Conservation (phyloP, 2,329 filamentous ascomycete species). For the Sarocladiaceae sp. region DNA sequence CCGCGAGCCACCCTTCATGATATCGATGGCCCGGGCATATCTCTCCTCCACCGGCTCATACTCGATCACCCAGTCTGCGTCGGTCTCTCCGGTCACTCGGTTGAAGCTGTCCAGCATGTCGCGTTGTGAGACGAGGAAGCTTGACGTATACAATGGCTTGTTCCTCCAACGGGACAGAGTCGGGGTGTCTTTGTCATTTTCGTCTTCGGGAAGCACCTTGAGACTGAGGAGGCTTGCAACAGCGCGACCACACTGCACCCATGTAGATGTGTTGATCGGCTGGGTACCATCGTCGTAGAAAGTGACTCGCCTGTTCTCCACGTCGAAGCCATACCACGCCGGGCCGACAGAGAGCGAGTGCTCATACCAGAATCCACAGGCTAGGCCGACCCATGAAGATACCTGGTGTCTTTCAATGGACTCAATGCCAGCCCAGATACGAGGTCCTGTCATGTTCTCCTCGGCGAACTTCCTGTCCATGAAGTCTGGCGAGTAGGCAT, state of each 20-base stretch:
- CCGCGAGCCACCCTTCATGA: conserved; percentile 30
- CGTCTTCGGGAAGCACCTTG: conserved; percentile 35
- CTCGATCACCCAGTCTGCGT: conserved; percentile 54
- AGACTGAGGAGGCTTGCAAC: conserved; percentile 43
- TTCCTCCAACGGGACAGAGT: conserved; percentile 36
- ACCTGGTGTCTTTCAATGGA: conserved; percentile 32
- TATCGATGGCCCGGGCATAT: conserved; percentile 35
- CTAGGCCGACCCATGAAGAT: conserved; percentile 24
- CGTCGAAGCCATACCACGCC: conserved; percentile 41
- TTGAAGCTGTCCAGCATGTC: conserved; percentile 60
- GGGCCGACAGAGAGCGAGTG: conserved; percentile 32
- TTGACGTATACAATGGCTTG: conserved; percentile 43
- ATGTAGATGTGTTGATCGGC: conserved; percentile 52
- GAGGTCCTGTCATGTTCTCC: conserved; percentile 20
- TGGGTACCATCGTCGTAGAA: conserved; percentile 52
- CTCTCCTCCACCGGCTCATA: conserved; percentile 40
- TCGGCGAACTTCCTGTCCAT: conserved; percentile 21
- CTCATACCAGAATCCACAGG: conserved; percentile 48
- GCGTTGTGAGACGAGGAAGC: conserved; percentile 53
- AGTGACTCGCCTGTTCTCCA: conserved; percentile 32
- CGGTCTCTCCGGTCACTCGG: conserved; percentile 49
- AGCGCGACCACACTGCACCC: conserved; percentile 50
- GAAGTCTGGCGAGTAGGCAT: conserved; percentile 31
- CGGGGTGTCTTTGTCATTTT: conserved; percentile 31
- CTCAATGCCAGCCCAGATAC: conserved; percentile 17